Evolutionary conservation across 495 filamentous ascomycete species (phyloP).

Genomic region (Neurospora sp.): DNA sequence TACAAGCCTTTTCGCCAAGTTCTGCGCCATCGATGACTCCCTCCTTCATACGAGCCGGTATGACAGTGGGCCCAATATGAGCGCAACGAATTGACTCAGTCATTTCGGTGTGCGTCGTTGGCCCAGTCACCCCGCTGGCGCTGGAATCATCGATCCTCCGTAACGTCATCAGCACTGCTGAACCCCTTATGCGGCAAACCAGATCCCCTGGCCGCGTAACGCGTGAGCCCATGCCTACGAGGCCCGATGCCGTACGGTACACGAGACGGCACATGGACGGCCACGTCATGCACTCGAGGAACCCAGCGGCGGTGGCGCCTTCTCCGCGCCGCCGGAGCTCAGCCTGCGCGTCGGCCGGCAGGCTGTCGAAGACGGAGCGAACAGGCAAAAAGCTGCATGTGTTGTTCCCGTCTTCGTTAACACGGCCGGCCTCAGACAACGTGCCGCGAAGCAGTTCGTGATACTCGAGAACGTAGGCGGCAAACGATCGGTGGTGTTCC

Average conservation of each 20-base stretch:
- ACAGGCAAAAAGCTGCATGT: background rate
- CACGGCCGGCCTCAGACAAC: background rate
- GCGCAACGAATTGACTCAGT: constrained; percentile 2
- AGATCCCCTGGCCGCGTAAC: constrained; percentile 9
- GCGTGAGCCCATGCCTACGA: constrained; percentile 9
- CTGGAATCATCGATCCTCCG: background rate
- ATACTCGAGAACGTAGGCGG: constrained; percentile 10
- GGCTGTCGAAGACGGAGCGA: constrained; percentile 5
- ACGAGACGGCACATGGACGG: constrained; percentile 11
- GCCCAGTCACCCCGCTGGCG: background rate
- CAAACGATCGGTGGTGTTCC: constrained; percentile 8
- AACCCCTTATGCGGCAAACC: constrained; percentile 9
- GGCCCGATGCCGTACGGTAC: constrained; percentile 7
- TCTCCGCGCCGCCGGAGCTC: constrained; percentile 6
- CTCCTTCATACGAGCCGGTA: constrained; percentile 8
- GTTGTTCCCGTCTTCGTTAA: background rate
- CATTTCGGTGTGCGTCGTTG: background rate
- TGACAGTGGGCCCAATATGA: constrained; percentile 6
- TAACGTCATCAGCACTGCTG: constrained; percentile 7
- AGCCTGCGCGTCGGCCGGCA: constrained; percentile 3
- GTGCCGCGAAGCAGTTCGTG: constrained; percentile 1
- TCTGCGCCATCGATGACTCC: background rate
- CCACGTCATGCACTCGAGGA: constrained; percentile 16
- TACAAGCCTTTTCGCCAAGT: background rate
- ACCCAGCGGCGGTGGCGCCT: constrained; percentile 2